Conservation (phyloP, 345 rosid species). For the Diplotaxis tenuifolia region DNA sequence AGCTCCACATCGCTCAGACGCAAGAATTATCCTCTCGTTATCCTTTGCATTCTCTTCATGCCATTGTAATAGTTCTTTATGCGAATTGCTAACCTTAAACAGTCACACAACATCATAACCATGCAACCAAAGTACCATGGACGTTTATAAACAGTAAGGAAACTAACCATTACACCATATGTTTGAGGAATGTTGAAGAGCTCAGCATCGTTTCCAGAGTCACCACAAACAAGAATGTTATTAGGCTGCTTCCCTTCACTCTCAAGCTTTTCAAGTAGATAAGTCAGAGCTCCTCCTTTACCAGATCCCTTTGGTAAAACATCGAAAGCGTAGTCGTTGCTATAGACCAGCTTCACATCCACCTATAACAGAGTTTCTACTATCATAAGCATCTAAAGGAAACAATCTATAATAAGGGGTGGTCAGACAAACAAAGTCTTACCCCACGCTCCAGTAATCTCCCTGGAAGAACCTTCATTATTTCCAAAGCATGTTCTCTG, state of each 20-base stretch:
- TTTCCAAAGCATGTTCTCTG: constrained; percentile 47
- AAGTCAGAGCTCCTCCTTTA: constrained; percentile 79
- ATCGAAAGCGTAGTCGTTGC: constrained; percentile 75
- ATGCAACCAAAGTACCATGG: neutral
- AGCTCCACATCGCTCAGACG: constrained; percentile 72
- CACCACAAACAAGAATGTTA: constrained; percentile 86
- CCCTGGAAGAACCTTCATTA: constrained; percentile 55
- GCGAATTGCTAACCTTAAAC: constrained; percentile 76
- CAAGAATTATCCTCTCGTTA: constrained; percentile 58
- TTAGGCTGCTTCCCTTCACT: constrained; percentile 47
- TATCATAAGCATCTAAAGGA: neutral
- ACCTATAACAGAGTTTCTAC: constrained; percentile 44
- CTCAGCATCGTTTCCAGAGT: constrained; percentile 92
- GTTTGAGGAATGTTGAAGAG: constrained; percentile 61
- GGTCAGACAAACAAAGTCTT: constrained; percentile 23
- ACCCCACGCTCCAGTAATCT: constrained; percentile 65
- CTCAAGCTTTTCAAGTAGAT: constrained; percentile 61
- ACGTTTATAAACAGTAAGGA: constrained; percentile 17
- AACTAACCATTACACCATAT: constrained; percentile 81
- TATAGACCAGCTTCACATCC: constrained; percentile 71
- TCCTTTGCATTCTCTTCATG: constrained; percentile 55
- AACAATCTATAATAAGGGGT: neutral
- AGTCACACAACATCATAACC: neutral
- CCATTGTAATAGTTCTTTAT: constrained; percentile 82
- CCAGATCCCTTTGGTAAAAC: constrained; percentile 81